Conservation (phyloP, 140 eudicot species). For the Anethum foeniculum region DNA sequence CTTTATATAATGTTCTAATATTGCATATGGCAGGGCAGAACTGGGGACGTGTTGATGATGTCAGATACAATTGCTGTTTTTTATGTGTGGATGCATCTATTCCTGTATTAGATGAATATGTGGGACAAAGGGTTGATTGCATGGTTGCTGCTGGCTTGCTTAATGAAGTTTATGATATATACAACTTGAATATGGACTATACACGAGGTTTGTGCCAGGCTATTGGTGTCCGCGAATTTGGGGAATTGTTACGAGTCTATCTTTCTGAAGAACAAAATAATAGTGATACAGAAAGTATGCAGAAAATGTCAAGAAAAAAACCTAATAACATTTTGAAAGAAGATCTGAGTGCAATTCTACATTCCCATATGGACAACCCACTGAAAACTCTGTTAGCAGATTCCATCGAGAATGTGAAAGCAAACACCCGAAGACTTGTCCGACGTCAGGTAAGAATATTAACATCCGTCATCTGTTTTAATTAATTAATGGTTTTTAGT, state of each 20-base stretch:
- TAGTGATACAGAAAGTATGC: constrained; percentile 5
- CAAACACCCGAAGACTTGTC: constrained; percentile 86
- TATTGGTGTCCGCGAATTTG: constrained; percentile 92
- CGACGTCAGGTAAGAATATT: constrained; percentile 77
- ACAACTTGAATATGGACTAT: constrained; percentile 67
- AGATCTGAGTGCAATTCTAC: constrained; percentile 29
- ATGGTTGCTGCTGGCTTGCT: constrained; percentile 81
- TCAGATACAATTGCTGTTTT: constrained; percentile 77
- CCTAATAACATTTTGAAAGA: constrained; percentile 26
- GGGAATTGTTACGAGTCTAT: constrained; percentile 47
- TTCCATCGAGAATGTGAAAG: constrained; percentile 60
- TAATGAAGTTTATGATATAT: constrained; percentile 59
- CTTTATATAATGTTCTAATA: constrained; percentile 15
- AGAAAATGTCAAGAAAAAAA: constrained; percentile 10
- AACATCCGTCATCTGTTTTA: constrained; percentile 4
- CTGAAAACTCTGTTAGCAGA: constrained; percentile 39
- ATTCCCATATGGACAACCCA: constrained; percentile 28
- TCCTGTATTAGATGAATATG: constrained; percentile 66
- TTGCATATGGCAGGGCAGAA: constrained; percentile 83
- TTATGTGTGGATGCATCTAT: constrained; percentile 87
- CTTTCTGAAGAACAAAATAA: constrained; percentile 23
- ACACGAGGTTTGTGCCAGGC: constrained; percentile 88
- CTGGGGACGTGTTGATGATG: constrained; percentile 79
- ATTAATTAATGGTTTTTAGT: background rate
- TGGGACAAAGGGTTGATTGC: constrained; percentile 65